Evolutionary conservation across 1,139 yeast genomes (phyloP).

Genomic region (Diutina pseudorugosa): DNA sequence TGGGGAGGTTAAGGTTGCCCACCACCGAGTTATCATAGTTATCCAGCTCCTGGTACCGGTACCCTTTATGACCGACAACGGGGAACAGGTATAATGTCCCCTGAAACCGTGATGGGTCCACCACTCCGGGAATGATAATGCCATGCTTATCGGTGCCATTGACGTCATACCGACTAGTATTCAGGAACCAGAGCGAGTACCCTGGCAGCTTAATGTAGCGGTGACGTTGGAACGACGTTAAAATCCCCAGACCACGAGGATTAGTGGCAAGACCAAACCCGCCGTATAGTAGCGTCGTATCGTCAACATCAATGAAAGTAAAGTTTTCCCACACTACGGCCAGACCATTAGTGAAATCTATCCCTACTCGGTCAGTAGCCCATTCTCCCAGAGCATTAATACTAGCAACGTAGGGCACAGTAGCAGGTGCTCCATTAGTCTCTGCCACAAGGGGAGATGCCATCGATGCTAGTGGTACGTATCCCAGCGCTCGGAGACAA

Average conservation of each 20-base stretch:
- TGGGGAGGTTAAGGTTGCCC: constrained; percentile 26
- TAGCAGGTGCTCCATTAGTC: not conserved
- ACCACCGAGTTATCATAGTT: constrained; percentile 9
- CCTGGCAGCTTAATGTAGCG: constrained; percentile 32
- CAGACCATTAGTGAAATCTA: not conserved
- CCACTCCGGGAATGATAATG: constrained; percentile 45
- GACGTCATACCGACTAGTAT: not conserved
- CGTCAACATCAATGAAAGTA: not conserved
- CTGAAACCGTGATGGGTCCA: constrained; percentile 31
- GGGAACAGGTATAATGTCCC: constrained; percentile 39
- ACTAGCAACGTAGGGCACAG: not conserved
- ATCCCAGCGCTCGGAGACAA: not conserved
- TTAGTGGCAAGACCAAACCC: constrained; percentile 47
- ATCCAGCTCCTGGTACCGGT: not conserved
- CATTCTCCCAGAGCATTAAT: not conserved
- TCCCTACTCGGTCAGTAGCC: not conserved
- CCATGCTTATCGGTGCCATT: constrained; percentile 15
- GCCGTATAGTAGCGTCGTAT: constrained; percentile 22
- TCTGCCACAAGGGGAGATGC: not conserved
- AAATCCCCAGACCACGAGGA: constrained; percentile 26
- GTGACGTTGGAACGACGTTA: constrained; percentile 19
- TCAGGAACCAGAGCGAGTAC: constrained; percentile 42
- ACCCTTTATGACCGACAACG: constrained; percentile 30
- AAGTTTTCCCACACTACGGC: not conserved
- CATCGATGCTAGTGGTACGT: not conserved